phyloP scores from a whole-genome alignment of 441 rosid species.

The Cnidoscolus chayamansa region DNA sequence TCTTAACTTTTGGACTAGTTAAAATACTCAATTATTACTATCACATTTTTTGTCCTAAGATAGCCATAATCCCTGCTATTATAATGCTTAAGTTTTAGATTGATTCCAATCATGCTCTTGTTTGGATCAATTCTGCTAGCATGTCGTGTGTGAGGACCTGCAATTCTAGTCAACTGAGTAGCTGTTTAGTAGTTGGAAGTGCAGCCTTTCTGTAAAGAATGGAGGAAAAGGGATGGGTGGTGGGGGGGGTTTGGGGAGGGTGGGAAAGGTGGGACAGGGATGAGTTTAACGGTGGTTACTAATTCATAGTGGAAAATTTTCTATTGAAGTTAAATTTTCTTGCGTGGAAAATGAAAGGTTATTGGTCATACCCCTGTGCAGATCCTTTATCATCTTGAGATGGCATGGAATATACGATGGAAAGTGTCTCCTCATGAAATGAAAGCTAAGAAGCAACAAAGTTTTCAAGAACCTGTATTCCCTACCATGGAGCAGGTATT shows the following conservation, averaged over 20 bases:
- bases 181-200: neutral
- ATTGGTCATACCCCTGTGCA: slow-evolving; percentile 29
- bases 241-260: neutral
- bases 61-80: neutral
- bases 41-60: neutral
- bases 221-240: neutral
- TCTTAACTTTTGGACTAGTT: neutral
- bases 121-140: slow-evolving; percentile 1
- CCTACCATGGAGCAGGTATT: slow-evolving; percentile 74
- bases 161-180: neutral
- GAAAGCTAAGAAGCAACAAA: slow-evolving; percentile 39
- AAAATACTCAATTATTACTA: neutral
- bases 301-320: neutral
- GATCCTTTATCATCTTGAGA: slow-evolving; percentile 89
- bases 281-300: neutral
- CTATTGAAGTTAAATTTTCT: neutral
- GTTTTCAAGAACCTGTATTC: slow-evolving; percentile 49
- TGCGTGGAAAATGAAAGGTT: neutral
- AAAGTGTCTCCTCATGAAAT: slow-evolving; percentile 40
- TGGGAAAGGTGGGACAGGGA: neutral
- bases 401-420: slow-evolving; percentile 94
- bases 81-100: neutral
- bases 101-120: neutral
- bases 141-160: neutral
- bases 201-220: neutral